phyloP scores from a whole-genome alignment of 306 rosid species.

The Quercus wislizeni region DNA sequence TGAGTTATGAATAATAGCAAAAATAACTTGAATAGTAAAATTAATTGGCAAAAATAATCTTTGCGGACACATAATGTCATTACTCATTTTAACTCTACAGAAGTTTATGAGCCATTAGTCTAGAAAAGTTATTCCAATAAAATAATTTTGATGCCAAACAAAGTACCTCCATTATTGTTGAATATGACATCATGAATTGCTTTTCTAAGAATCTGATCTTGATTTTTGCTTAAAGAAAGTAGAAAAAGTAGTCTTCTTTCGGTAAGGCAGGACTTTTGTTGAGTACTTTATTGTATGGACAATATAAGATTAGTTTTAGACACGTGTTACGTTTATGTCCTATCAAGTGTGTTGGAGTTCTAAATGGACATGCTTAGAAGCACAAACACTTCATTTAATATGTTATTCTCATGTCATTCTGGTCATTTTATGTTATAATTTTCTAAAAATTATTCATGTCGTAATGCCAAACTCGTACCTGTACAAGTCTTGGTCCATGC shows the following conservation, averaged over 20 bases:
- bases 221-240: neutral
- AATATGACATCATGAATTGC: neutral
- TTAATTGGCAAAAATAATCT: too few relatives aligned
- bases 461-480: fast-evolving
- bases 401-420: fast-evolving
- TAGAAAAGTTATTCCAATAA: neutral
- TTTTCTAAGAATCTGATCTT: neutral
- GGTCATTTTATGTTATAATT: too few relatives aligned
- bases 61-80: too few relatives aligned
- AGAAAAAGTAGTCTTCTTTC: neutral
- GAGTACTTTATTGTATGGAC: too few relatives aligned
- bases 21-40: fast-evolving
- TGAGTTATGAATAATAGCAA: fast-evolving
- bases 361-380: too few relatives aligned
- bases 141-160: neutral
- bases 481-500: too few relatives aligned
- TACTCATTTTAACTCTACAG: neutral
- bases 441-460: fast-evolving
- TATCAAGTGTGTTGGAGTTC: too few relatives aligned
- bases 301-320: too few relatives aligned
- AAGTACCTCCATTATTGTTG: neutral
- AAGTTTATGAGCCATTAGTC: neutral
- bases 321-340: too few relatives aligned
- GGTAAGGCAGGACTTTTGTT: too few relatives aligned
- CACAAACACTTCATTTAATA: too few relatives aligned